Evolutionary conservation across 108 stramenopile genomes (phyloP).

Genomic region (Conticribra weissflogii): DNA sequence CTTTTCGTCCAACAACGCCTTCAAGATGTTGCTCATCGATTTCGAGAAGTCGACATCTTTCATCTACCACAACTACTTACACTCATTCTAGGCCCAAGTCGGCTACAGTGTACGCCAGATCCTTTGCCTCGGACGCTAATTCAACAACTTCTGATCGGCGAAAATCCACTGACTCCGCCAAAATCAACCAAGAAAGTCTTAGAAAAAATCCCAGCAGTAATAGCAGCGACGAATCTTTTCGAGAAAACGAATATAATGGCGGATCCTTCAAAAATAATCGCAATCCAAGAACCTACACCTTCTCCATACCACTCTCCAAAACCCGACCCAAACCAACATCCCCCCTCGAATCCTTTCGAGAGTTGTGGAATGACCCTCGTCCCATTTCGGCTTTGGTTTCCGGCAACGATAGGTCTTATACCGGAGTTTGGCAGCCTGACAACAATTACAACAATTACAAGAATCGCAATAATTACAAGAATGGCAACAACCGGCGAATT

Average conservation of each 20-base stretch:
- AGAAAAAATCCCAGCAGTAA: not conserved
- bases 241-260: no score
- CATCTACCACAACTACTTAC: no score
- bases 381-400: conserved; percentile 39
- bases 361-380: conserved; percentile 65
- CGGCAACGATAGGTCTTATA: conserved; percentile 10
- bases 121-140: no score
- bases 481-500: not conserved
- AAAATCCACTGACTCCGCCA: no score
- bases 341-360: conserved; percentile 22
- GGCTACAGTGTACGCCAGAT: no score
- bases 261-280: no score
- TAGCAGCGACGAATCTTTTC: not conserved
- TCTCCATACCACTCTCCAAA: conserved; percentile 52
- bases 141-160: no score
- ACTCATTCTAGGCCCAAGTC: no score
- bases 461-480: not conserved
- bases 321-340: conserved; percentile 53
- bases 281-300: conserved; percentile 28
- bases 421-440: conserved; percentile 22
- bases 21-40: no score
- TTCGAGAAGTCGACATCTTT: no score
- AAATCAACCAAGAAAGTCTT: no score
- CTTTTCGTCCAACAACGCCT: no score
- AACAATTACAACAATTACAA: not conserved